Evolutionary conservation across 1,139 yeast species (phyloP), one percentile per base, ranked within the genome.

Genomic region (Candida buenavistaensis): DNA sequence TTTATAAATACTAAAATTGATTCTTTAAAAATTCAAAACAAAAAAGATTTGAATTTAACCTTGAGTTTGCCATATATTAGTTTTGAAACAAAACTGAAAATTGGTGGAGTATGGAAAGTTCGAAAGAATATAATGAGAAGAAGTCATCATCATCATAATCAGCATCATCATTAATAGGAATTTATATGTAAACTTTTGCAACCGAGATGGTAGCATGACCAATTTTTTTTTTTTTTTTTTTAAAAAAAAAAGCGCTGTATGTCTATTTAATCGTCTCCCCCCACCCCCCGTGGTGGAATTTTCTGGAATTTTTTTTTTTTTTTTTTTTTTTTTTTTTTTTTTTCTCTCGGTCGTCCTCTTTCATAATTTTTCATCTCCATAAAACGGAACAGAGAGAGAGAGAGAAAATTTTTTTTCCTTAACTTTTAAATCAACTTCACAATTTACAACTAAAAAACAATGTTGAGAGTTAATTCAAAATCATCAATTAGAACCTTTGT

Each of bases 71-170:
- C 88, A 0, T 81, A 72, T 47, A 59, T 82, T 1, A 68, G 76
- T n/a, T 70, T 69, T 39, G 71, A 67, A 30, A 63, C 58, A 17
- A 63, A 58, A 32, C 25, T 68, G 22, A 67, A 62, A 36, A 68
- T 80, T 6, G 82, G 84, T 21, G 82, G 80, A 30, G 73, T 74
- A 1, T 77, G 85, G 76, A 76, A 75, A 46, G 72, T 76, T 1
- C 60, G 94, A 41, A 62, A 85, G 42, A 82, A 82, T 46, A 73
- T 82, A n/a, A 62, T 65, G 59, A 68, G 87, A 57, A 60, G 79
- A 32, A 45, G 59, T 7, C 64, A 24, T 12, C 32, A 23, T 16
- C 26, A 23, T 23, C 9, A 20, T n/a, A n/a, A n/a, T n/a, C n/a
- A n/a, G n/a, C n/a, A n/a, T 7, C 64, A 24, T 12, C 32, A 23